Evolutionary conservation across 2,329 filamentous ascomycete species (phyloP).

Genomic region (Verticillium dahliae): DNA sequence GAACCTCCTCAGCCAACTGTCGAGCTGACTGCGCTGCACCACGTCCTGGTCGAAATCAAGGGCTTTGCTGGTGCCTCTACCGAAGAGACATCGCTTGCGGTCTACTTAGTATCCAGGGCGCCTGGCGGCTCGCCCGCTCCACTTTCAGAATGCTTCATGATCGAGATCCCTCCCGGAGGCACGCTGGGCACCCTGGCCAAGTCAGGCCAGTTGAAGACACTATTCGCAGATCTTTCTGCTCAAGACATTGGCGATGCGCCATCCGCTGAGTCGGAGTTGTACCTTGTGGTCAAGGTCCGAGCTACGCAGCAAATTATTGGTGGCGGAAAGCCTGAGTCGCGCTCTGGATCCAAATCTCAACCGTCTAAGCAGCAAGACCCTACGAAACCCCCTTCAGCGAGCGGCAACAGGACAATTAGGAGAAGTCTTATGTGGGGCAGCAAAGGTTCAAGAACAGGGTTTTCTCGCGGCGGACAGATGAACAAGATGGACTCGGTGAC

Average conservation of each 20-base stretch:
- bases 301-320: constrained; percentile 44
- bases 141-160: constrained; percentile 76
- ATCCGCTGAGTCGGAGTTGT: constrained; percentile 65
- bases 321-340: constrained; percentile 39
- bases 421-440: constrained; percentile 58
- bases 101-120: constrained; percentile 70
- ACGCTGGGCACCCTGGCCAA: constrained; percentile 59
- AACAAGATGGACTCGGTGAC: constrained; percentile 50
- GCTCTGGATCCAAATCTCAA: constrained; percentile 40
- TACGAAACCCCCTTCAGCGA: constrained; percentile 33
- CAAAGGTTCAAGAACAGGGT: constrained; percentile 43
- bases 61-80: constrained; percentile 70
- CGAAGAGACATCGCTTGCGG: constrained; percentile 68
- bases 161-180: constrained; percentile 71
- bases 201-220: constrained; percentile 66
- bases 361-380: constrained; percentile 26
- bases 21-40: constrained; percentile 68
- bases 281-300: constrained; percentile 76
- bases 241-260: constrained; percentile 61
- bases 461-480: constrained; percentile 41
- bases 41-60: constrained; percentile 78
- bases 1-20: constrained; percentile 63
- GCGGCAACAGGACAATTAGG: constrained; percentile 38
- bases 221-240: constrained; percentile 81
- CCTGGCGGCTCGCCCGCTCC: constrained; percentile 56